Base-by-base conservation (phyloP, 2,329 filamentous ascomycete species). In the Epichloe sp. region DNA sequence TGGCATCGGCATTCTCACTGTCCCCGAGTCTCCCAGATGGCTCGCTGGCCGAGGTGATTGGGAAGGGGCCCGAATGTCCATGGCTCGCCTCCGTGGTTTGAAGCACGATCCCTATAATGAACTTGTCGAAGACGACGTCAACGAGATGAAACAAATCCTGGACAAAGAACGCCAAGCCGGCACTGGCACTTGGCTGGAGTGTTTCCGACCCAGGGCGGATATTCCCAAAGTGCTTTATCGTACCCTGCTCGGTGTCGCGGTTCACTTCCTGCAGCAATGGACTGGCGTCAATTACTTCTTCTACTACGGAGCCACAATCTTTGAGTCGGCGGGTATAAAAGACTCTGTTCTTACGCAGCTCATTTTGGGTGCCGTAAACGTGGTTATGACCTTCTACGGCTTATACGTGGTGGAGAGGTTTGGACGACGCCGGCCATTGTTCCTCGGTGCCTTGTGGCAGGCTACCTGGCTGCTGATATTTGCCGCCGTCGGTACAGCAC, bases 221-320 rank as follows among this genome's bases (percentile, higher is more conserved):
- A 67, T 73, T 14, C 78, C 78, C 36, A 83, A 74, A 59, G 71
- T 84, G 65, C 63, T 77, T 12, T 85, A 86, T 63, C 77, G 84
- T 41, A 82, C 82, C 0, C 41, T 79, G 1, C 71, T 88, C 2
- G 84, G 83, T 12, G 74, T 86, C 44, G 58, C 66, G 0, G 71
- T 88, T 4, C 82, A 86, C 56, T 79, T 79, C 54, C 67, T 85
- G 5, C 83, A 87, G 65, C 84, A 87, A 59, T 75, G 85, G 53
- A 85, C 80, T 0, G 83, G 67, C 64, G 57, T 77, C 50, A 79
- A 78, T 63, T 80, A 77, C 64, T 80, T 79, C 63, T 78, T 80
- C 59, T 80, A 81, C 65, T 86, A 85, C 60, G 77, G 77, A n/a
- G 78, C 78, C 8, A 79, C 77, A 10, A 78, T 88, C 59, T 88